These are phyloP conservation scores for Penicillium corylophilum DNA, from an alignment of 2,329 filamentous ascomycete species.

Conservation along the genomic window DNA sequence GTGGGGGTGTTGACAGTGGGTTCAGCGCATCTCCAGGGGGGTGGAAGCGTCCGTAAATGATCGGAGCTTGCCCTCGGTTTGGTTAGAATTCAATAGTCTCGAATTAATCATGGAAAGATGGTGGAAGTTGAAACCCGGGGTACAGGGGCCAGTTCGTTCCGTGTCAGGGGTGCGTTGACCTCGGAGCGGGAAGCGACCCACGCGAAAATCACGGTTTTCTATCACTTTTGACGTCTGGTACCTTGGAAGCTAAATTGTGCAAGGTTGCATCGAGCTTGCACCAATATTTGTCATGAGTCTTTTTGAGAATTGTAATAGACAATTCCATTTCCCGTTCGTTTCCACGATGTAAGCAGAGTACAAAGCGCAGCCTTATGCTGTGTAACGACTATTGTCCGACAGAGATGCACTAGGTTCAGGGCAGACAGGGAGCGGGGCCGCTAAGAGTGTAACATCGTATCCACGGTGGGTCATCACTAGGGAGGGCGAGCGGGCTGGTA, in stretches of 20 bases:
- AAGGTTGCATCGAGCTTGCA: not conserved
- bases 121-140: not conserved
- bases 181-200: conserved; percentile 1
- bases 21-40: not conserved
- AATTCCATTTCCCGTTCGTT: no score
- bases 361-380: not conserved
- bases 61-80: not conserved
- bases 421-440: not conserved
- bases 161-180: not conserved
- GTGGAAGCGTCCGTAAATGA: not conserved
- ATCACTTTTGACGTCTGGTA: not conserved
- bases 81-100: not conserved
- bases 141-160: not conserved
- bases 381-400: not conserved
- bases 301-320: not conserved
- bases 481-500: conserved; percentile 1
- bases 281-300: not conserved
- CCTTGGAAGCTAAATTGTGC: not conserved
- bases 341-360: not conserved
- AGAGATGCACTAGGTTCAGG: not conserved
- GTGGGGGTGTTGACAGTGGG: not conserved
- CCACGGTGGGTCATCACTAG: conserved; percentile 7
- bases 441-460: conserved; percentile 1
- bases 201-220: not conserved
- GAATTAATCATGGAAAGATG: not conserved